Percentiles rank a stretch among this genome's conserved stretches.
Evolutionary conservation across 2,329 filamentous ascomycete species (phyloP).

Genomic region (Scedosporium aurantiacum): DNA sequence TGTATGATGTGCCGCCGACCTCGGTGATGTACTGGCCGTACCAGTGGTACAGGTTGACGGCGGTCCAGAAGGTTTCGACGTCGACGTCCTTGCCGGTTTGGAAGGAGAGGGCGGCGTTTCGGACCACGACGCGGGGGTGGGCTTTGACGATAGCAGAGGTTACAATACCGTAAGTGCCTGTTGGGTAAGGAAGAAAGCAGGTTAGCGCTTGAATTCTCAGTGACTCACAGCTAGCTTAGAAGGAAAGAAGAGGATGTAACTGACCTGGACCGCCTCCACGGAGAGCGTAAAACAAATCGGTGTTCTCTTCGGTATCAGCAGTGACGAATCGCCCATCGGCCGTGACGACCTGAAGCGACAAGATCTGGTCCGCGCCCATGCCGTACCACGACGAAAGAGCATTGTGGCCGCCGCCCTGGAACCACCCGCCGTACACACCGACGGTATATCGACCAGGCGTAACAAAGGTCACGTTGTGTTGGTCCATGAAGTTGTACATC

Average conservation of each 20-base stretch:
- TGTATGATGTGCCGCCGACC: constrained; percentile 23
- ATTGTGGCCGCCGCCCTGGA: constrained; percentile 44
- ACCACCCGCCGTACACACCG: constrained; percentile 43
- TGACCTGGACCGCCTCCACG: constrained; percentile 27
- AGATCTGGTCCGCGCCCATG: constrained; percentile 37
- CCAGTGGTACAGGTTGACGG: constrained; percentile 20
- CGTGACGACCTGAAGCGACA: constrained; percentile 36
- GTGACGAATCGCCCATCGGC: constrained; percentile 32
- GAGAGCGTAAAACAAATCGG: constrained; percentile 39
- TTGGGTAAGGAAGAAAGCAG: background rate
- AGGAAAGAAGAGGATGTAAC: background rate
- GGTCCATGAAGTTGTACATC: constrained; percentile 23
- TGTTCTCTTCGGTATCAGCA: constrained; percentile 26
- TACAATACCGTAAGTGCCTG: constrained; percentile 32
- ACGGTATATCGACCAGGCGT: constrained; percentile 29
- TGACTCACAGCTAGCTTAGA: background rate
- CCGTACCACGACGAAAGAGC: constrained; percentile 26
- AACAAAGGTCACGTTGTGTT: constrained; percentile 14
- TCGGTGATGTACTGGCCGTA: constrained; percentile 23
- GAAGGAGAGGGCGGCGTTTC: constrained; percentile 19
- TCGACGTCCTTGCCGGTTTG: constrained; percentile 15
- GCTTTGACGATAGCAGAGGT: constrained; percentile 24
- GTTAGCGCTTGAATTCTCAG: background rate
- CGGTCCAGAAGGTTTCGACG: constrained; percentile 17
- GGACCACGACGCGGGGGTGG: constrained; percentile 21